phyloP scores from a whole-genome alignment of 306 rosid genomes.

The Echinosophora koreensis region DNA sequence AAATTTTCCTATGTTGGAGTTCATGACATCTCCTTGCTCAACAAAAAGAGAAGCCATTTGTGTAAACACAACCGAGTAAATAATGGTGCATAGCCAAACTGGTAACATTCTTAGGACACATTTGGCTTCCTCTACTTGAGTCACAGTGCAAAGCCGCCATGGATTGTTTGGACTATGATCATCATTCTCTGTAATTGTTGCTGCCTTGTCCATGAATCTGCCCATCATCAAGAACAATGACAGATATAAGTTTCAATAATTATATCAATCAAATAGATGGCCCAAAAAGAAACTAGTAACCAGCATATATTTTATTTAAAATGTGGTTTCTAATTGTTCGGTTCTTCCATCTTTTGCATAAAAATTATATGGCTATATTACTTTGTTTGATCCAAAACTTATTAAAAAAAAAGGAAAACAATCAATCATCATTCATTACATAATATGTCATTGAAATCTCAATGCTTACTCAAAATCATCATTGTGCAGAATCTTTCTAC shows the following conservation, averaged over 20 bases:
- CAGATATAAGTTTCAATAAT: neutral
- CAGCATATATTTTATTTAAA: neutral
- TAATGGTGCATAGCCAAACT: slow-evolving; percentile 71
- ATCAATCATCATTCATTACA: neutral
- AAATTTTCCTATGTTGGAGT: slow-evolving; percentile 54
- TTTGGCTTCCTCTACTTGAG: slow-evolving; percentile 76
- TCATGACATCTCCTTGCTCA: slow-evolving; percentile 72
- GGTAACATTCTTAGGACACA: slow-evolving; percentile 69
- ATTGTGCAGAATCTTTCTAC: slow-evolving; percentile 65
- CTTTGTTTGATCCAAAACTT: slow-evolving; percentile 15
- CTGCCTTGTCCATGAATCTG: slow-evolving; percentile 76
- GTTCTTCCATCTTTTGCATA: neutral
- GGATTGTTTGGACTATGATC: slow-evolving; percentile 46
- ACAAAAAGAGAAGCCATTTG: slow-evolving; percentile 80
- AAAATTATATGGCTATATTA: neutral
- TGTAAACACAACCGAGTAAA: slow-evolving; percentile 68
- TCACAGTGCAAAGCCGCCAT: slow-evolving; percentile 72
- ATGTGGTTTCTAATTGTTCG: neutral
- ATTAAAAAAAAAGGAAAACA: neutral
- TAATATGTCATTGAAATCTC: slow-evolving; percentile 6
- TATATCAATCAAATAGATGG: neutral
- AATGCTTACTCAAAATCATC: slow-evolving; percentile 53
- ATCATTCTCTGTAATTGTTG: slow-evolving; percentile 60
- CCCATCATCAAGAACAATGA: neutral
- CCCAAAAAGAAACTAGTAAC: neutral